phyloP scores from a whole-genome alignment of 805 yeast species.

The Suhomyces sp. region DNA sequence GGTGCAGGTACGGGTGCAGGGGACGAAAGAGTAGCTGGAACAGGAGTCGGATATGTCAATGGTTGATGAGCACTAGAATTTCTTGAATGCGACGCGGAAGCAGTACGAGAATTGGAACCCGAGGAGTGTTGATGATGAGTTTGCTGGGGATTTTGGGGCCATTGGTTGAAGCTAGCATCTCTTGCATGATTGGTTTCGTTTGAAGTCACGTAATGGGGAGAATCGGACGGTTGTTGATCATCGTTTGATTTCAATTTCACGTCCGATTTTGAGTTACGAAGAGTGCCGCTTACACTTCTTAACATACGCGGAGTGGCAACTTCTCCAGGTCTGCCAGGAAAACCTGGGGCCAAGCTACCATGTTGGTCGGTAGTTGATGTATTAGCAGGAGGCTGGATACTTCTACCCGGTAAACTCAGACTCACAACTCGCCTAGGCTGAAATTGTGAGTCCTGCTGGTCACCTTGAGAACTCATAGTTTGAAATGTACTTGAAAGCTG shows the following conservation, averaged over 20 bases:
- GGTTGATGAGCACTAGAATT: conserved; percentile 1
- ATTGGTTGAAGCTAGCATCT: conserved; percentile 13
- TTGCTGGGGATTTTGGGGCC: conserved; percentile 8
- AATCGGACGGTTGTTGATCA: conserved; percentile 10
- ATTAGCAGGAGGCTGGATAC: not conserved
- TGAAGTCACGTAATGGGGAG: conserved; percentile 12
- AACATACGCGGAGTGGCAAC: conserved; percentile 74
- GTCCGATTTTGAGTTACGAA: conserved; percentile 14
- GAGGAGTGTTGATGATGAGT: not conserved
- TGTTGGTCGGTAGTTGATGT: not conserved
- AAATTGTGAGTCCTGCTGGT: conserved; percentile 3
- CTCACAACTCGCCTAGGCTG: conserved; percentile 6
- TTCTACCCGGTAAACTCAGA: conserved; percentile 3
- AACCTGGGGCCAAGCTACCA: not conserved
- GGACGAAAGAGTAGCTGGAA: conserved; percentile 2
- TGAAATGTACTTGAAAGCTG: not conserved
- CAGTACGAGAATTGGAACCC: not conserved
- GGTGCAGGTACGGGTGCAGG: not conserved
- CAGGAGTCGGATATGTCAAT: conserved; percentile 1
- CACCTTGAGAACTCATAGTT: conserved; percentile 4
- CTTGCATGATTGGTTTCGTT: conserved; percentile 14
- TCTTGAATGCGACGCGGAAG: conserved; percentile 6
- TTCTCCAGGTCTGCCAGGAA: conserved; percentile 18
- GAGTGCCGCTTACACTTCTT: conserved; percentile 50
- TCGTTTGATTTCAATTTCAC: conserved; percentile 8